A percentile compares a stretch with the other conserved stretches of the same genome.
phyloP scores from a whole-genome alignment of 306 rosid genomes.

The Pyrus bretschneideri region DNA sequence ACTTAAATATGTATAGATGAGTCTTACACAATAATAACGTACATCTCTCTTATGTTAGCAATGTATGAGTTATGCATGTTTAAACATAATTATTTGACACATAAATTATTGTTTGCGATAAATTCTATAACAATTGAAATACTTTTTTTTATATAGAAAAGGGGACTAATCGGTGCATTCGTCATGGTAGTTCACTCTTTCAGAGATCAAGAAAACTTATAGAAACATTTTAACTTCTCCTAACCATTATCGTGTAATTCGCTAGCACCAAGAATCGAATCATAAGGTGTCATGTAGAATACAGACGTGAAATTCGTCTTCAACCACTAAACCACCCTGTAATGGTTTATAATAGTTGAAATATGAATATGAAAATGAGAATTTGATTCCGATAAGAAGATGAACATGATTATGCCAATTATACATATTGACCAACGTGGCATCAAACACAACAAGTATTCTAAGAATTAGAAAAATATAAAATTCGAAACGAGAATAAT shows the following conservation, averaged over 20 bases:
- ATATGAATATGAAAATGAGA: not conserved
- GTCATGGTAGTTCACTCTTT: rapidly evolving
- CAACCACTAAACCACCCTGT: rapidly evolving
- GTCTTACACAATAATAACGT: not conserved
- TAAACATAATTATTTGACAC: no score
- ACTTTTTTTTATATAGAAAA: no score
- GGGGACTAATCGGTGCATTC: no score
- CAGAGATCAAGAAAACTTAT: rapidly evolving
- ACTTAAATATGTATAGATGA: not conserved
- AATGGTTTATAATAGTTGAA: no score
- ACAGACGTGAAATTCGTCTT: rapidly evolving
- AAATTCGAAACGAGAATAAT: not conserved
- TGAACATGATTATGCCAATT: not conserved
- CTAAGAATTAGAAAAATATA: not conserved
- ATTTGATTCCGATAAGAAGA: not conserved
- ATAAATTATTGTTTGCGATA: not conserved
- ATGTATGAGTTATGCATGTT: not conserved
- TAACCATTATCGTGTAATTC: no score
- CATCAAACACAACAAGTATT: not conserved
- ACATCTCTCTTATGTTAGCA: no score
- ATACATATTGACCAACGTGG: not conserved
- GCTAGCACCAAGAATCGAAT: rapidly evolving
- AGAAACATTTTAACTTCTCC: no score
- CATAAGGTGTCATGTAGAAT: no score
- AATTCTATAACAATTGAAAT: not conserved